Base-by-base conservation (phyloP, 805 yeast species). In the Wickerhamiella dianesei region DNA sequence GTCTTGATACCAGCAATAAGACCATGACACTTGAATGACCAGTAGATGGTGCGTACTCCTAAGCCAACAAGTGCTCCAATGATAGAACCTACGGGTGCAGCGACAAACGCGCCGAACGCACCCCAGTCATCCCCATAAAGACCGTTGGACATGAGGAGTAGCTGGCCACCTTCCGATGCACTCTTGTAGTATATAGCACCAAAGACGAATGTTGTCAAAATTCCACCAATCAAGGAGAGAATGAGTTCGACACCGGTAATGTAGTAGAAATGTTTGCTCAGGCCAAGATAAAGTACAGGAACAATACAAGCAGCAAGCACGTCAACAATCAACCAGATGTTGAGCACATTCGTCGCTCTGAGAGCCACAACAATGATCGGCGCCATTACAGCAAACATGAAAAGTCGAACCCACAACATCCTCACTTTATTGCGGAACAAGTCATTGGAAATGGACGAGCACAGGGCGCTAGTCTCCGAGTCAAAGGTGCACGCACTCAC, bases 31-130 rank as follows among this genome's bases (percentile, higher is more conserved):
- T 18, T 39, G 47, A 54, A 41, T 3, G 50, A 56, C 42, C 47
- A 40, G 20, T 12, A 43, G 13, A 47, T 35, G n/a, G 44, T 49
- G 2, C 69, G 53, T 9, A 57, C 5, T 3, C 43, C 79, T 21
- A 82, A 71, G 40, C 72, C 69, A 22, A 69, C 56, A 13, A 75
- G 62, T 2, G 83, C 79, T 50, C 79, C 67, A 4, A 80, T 51
- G 2, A 87, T 53, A 9, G 89, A 86, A 21, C 89, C 94, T 37
- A 79, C 71, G 4, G 96, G 96, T 1, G 96, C 92, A 51, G 80
- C 82, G 4, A 83, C 89, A 64, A 88, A 88, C 1, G 96, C 95
- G 20, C 95, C 96, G 66, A 88, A 88, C 0, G 94, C 79, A 56
- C 94, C 84, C 96, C 96, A 88, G 60, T 88, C 96, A 44, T 72